A percentile compares a stretch with the other conserved stretches of the same genome.
These are phyloP conservation scores for Lactarius tabidus DNA, from an alignment of 768 basidiomycete species.

Conservation along the genomic window DNA sequence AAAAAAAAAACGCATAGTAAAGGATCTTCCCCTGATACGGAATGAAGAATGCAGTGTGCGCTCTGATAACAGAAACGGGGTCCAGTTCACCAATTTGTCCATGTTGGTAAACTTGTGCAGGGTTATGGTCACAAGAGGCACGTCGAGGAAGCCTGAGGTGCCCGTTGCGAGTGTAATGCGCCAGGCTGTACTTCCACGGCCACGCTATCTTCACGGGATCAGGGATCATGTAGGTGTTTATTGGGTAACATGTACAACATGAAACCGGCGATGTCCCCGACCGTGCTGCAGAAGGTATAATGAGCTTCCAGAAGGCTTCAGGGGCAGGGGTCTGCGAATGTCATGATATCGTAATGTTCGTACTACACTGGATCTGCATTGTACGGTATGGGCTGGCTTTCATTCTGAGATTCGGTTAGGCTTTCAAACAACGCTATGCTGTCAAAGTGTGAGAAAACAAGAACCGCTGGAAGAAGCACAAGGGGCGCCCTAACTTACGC, in stretches of 20 bases:
- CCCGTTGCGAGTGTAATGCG: slow-evolving; percentile 59
- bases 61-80: slow-evolving; percentile 4
- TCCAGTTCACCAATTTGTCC: slow-evolving; percentile 1
- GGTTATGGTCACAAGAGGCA: slow-evolving; percentile 33
- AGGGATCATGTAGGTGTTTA: slow-evolving; percentile 4
- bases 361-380: too few species aligned
- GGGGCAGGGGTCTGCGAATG: slow-evolving; percentile 1
- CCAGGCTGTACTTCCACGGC: slow-evolving; percentile 46
- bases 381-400: not conserved
- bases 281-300: not conserved
- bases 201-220: slow-evolving; percentile 50
- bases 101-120: not conserved
- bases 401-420: not conserved
- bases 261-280: not conserved
- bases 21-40: slow-evolving; percentile 9
- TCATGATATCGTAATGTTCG: not conserved
- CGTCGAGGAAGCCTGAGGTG: slow-evolving; percentile 57
- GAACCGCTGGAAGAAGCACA: not conserved
- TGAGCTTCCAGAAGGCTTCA: not conserved
- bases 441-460: not conserved
- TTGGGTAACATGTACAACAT: slow-evolving; percentile 1
- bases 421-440: not conserved
- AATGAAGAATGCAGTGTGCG: slow-evolving; percentile 15
- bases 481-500: too few species aligned
- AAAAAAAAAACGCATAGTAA: not conserved